Evolutionary conservation across 176 grass and related monocot genomes (phyloP), one percentile per base, ranked within the genome.

Genomic region (Alopecurus myosuroides): DNA sequence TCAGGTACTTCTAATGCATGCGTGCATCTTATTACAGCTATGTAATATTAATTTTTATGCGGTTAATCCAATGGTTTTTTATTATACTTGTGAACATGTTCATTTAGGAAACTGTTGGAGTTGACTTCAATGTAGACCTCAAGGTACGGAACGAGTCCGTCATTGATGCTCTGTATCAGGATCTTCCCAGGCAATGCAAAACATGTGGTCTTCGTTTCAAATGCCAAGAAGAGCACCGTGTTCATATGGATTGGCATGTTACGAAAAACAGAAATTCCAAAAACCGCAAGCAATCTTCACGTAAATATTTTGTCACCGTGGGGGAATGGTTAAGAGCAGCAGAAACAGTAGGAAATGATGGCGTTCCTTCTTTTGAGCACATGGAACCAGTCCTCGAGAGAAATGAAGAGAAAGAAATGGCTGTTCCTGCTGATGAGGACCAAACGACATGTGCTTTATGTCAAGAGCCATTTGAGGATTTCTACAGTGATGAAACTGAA

Each of bases 231-330:
- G 97, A 97, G 79, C 97, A 99, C 73, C 84, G 94, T 85, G 83
- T 67, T 77, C 97, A 99, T 85, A 99, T 99, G 97, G 97, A 99
- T 86, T 99, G 97, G 97, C 97, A 99, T 89, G 97, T 99, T 74
- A 99, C 97, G 5, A 99, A 99, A 85, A 99, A 99, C 37, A 87
- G 97, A 84, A 92, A 96, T 80, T 95, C 97, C 74, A 90, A 83
- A 76, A 97, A 89, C 45, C 91, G 91, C 70, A 99, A 97, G 77
- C 91, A 97, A 86, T 92, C 94, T 35, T 99, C 97, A 37, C 93
- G 97, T 57, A 99, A 94, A 85, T 99, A 94, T 94, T 99, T 89
- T 84, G 97, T 97, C 61, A 94, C 89, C 11, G 81, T 17, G 25
- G 91, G 70, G 50, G 97, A 99, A 77, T 99, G 97, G 97, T 89